Conservation (phyloP, 495 filamentous ascomycete species). For the Pseudomonodictys pantanalensis region DNA sequence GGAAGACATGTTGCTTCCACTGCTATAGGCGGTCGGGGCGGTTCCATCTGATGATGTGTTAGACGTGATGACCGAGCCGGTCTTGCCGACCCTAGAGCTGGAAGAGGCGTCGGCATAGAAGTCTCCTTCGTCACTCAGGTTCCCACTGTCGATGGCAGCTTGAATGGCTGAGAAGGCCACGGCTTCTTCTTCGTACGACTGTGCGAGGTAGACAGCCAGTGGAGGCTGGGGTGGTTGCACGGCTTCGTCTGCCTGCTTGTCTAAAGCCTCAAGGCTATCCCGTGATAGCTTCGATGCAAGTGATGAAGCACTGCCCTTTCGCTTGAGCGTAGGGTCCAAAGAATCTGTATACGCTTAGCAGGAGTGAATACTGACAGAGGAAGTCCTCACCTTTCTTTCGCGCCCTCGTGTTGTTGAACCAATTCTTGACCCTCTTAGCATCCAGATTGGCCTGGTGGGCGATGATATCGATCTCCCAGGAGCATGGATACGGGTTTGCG, state of each 20-base stretch:
- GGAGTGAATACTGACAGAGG: not conserved
- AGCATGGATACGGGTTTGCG: conserved; percentile 25
- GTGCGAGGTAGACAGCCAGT: conserved; percentile 14
- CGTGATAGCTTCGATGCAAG: conserved; percentile 16
- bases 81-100: conserved; percentile 3
- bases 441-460: conserved; percentile 21
- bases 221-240: conserved; percentile 7
- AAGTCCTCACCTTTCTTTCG: conserved; percentile 9
- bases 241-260: conserved; percentile 1
- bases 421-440: conserved; percentile 18
- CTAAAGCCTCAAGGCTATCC: conserved; percentile 20
- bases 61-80: conserved; percentile 19
- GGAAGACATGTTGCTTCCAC: conserved; percentile 23
- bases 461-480: conserved; percentile 27
- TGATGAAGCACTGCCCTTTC: not conserved
- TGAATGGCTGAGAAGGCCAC: conserved; percentile 11
- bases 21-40: conserved; percentile 14
- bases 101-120: conserved; percentile 14
- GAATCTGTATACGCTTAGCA: not conserved
- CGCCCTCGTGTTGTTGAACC: conserved; percentile 31
- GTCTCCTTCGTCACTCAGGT: conserved; percentile 1
- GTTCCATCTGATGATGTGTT: conserved; percentile 20
- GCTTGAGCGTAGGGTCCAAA: not conserved
- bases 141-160: conserved; percentile 10
- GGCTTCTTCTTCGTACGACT: conserved; percentile 20